Conservation (phyloP, 176 grass and related monocot genomes). For the Bolboschoenus planiculmis region DNA sequence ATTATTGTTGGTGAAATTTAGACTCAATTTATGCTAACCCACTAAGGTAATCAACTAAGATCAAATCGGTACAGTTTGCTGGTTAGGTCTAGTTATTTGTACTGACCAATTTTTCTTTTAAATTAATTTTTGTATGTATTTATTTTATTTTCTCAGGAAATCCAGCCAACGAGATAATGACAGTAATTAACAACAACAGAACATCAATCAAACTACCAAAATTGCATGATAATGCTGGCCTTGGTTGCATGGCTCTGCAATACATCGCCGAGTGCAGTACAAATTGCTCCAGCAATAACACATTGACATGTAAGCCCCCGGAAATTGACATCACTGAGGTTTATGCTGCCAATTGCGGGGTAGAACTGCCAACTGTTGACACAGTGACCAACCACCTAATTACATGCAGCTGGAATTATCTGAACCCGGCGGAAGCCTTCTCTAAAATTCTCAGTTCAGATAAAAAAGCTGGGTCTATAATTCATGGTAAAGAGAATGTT, state of each 20-base stretch:
- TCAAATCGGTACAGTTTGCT: not conserved
- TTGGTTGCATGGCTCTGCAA: constrained; percentile 93
- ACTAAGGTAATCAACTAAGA: not conserved
- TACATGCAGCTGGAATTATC: constrained; percentile 42
- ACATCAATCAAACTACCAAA: constrained; percentile 41
- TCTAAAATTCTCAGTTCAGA: constrained; percentile 21
- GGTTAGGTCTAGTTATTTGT: not conserved
- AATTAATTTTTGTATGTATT: not conserved
- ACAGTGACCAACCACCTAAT: constrained; percentile 44
- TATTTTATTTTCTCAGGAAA: constrained; percentile 32
- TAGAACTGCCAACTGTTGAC: constrained; percentile 83
- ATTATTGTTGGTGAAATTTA: not conserved
- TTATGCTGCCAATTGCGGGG: constrained; percentile 85
- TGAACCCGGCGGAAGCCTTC: constrained; percentile 31
- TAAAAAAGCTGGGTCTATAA: constrained; percentile 22
- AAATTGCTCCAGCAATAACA: constrained; percentile 40
- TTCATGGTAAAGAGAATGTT: constrained; percentile 54
- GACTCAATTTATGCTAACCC: not conserved
- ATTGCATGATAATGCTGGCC: constrained; percentile 51
- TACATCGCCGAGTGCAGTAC: constrained; percentile 50
- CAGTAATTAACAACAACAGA: constrained; percentile 58
- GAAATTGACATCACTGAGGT: constrained; percentile 82
- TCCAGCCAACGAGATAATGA: constrained; percentile 64
- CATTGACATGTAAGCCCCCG: constrained; percentile 42
- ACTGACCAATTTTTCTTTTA: no score